Evolutionary conservation across 148 eudicot genomes (phyloP).

Genomic region (Rhododendron vialii): DNA sequence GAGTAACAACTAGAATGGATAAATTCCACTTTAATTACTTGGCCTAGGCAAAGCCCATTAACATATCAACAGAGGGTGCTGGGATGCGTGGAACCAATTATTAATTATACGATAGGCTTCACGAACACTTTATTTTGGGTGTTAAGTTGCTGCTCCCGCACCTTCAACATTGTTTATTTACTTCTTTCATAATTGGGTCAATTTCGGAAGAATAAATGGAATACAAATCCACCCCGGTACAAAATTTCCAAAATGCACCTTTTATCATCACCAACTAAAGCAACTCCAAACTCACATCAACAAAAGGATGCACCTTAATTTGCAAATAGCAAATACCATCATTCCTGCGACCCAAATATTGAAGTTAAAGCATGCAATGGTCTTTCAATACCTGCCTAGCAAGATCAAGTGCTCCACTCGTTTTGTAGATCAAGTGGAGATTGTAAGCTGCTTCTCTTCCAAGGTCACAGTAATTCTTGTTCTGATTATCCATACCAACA

Average conservation of each 20-base stretch:
- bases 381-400: conserved; percentile 83
- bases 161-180: neutral
- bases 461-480: conserved; percentile 67
- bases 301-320: neutral
- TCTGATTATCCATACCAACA: conserved; percentile 21
- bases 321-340: neutral
- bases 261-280: neutral
- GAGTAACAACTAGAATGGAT: neutral
- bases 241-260: neutral
- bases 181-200: neutral
- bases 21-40: neutral
- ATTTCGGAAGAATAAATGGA: neutral
- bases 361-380: conserved; percentile 39
- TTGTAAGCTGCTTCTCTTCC: conserved; percentile 91
- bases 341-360: neutral
- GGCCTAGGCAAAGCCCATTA: neutral
- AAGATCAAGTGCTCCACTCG: conserved; percentile 73
- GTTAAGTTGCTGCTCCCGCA: neutral
- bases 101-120: neutral
- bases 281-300: neutral
- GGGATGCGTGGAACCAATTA: neutral
- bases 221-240: neutral
- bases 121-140: neutral
- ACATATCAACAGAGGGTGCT: neutral
- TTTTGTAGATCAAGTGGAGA: conserved; percentile 77